Conservation (phyloP, 169 alveolate genomes). For the Cryptosporidium canis region DNA sequence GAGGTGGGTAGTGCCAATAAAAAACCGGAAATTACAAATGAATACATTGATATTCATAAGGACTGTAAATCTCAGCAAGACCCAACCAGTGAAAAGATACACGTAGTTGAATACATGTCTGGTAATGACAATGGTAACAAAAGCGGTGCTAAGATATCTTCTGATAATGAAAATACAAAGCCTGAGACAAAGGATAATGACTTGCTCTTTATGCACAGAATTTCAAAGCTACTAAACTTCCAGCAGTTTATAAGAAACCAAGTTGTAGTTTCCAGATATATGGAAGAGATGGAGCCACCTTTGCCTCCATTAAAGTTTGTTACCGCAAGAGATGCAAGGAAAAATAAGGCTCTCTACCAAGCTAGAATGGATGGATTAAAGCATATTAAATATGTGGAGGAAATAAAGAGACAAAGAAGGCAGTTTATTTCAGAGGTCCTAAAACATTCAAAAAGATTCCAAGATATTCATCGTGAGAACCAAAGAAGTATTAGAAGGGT, state of each 20-base stretch:
- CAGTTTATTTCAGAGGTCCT: slow-evolving; percentile 62
- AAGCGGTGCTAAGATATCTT: not conserved
- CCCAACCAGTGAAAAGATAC: too few species aligned
- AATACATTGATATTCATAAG: too few species aligned
- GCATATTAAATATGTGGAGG: slow-evolving; percentile 26
- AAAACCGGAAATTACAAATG: too few species aligned
- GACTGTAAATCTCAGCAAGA: too few species aligned
- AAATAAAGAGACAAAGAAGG: slow-evolving; percentile 50
- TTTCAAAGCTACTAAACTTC: slow-evolving; percentile 28
- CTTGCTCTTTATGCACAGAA: not conserved
- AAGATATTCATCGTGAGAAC: slow-evolving; percentile 53
- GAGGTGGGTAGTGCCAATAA: too few species aligned
- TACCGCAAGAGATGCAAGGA: slow-evolving; percentile 67
- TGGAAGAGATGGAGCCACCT: slow-evolving; percentile 64
- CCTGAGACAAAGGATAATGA: not conserved
- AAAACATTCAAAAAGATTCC: slow-evolving; percentile 48
- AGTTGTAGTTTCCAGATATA: slow-evolving; percentile 59
- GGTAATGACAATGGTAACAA: not conserved
- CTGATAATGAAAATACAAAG: not conserved
- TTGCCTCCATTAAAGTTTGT: slow-evolving; percentile 49
- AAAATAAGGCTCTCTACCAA: slow-evolving; percentile 60
- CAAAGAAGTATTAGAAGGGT: slow-evolving; percentile 56
- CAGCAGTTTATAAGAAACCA: slow-evolving; percentile 63
- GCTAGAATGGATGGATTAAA: slow-evolving; percentile 71
- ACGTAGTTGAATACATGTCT: not conserved